These are phyloP conservation scores for Aspergillus fijiensis DNA, from an alignment of 2,329 filamentous ascomycete genomes.

Conservation along the genomic window DNA sequence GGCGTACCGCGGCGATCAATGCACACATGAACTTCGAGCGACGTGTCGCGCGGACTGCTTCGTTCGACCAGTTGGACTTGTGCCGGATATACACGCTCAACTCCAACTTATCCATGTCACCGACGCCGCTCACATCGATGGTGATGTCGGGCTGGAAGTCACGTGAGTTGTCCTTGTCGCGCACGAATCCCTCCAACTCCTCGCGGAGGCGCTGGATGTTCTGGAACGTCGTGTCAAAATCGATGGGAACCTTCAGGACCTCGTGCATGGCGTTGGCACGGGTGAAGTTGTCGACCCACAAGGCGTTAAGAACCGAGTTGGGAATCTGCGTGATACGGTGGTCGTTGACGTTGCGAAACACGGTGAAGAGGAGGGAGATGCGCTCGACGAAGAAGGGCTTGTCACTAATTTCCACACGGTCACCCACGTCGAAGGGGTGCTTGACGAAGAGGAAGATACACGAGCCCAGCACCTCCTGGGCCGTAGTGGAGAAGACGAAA, in stretches of 20 bases:
- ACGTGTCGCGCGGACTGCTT: constrained; percentile 73
- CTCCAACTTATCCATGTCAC: constrained; percentile 82
- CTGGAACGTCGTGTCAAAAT: constrained; percentile 83
- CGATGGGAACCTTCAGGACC: constrained; percentile 73
- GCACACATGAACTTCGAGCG: constrained; percentile 98
- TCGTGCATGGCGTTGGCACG: constrained; percentile 92
- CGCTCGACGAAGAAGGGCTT: constrained; percentile 81
- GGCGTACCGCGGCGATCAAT: constrained; percentile 77
- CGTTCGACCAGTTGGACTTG: constrained; percentile 92
- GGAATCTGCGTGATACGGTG: constrained; percentile 80
- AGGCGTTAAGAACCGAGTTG: constrained; percentile 84
- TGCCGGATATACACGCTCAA: constrained; percentile 82
- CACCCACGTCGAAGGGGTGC: constrained; percentile 94
- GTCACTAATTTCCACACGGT: constrained; percentile 76
- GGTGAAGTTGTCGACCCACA: constrained; percentile 95
- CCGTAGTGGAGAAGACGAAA: constrained; percentile 89
- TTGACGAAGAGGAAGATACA: constrained; percentile 99
- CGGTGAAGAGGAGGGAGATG: constrained; percentile 89
- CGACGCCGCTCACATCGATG: constrained; percentile 74
- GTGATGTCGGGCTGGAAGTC: constrained; percentile 86
- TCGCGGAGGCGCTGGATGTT: constrained; percentile 80
- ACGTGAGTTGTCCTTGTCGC: constrained; percentile 76
- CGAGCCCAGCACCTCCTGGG: constrained; percentile 93
- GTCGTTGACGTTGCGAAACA: constrained; percentile 81
- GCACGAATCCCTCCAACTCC: constrained; percentile 85